Evolutionary conservation across 257 asterid genomes (phyloP), one percentile per base, ranked within the genome.

Genomic region (Ilex asprella): DNA sequence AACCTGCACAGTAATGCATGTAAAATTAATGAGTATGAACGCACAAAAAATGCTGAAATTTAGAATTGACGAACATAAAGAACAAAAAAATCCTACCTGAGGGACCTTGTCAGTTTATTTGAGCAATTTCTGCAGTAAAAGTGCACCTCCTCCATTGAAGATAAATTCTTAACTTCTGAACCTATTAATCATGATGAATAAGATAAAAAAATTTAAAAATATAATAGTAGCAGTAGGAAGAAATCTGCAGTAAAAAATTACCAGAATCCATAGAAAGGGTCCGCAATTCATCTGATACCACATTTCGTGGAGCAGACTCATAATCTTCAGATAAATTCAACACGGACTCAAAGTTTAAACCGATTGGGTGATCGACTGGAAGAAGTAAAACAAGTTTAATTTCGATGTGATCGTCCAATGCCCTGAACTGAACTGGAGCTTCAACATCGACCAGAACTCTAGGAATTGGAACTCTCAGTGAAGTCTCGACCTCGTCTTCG

Each of bases 51-150:
- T 21, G 27, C 27, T 21, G 27, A 35, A 35, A 35, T 35, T 3
- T 3, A 35, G 8, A 35, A 35, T 8, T 35, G 8, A 35, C 8
- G 41, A 35, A 8, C 41, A 35, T 35, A 35, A 35, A 21, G 27
- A 21, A 35, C 41, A 35, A 35, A 8, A 10, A 12, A 62, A 32
- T 8, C 55, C 68, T 70, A 87, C 99, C 96, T 75, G 80, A 92
- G 79, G 62, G 82, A 74, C 75, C 66, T 82, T 4, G 95, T 83
- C 79, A 89, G 71, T 78, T 86, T 80, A 66, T 70, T 60, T 8
- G 89, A 85, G 82, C 97, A 92, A 74, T 69, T 80, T 70, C 85
- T 75, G 88, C 99, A 92, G 95, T 86, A 89, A 76, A 89, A 83
- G 70, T 78, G 73, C 62, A 84, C 91, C 77, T 82, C 96, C 76